Evolutionary conservation across 1,139 yeast species (phyloP).

Genomic region (Debaryomyces nepalensis): DNA sequence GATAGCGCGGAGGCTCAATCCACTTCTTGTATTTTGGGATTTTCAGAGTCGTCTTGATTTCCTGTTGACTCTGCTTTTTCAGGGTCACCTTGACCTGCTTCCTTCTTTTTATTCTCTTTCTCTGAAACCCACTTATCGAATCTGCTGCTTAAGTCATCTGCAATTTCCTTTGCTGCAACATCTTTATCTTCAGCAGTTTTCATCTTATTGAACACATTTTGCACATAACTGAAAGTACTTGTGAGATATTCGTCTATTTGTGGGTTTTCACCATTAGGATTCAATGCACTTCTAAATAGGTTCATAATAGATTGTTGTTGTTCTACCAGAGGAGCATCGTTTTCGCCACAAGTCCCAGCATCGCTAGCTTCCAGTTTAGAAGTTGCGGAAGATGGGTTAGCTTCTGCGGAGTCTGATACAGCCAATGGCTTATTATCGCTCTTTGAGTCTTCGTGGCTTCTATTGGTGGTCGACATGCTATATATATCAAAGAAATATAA

Average conservation of each 20-base stretch:
- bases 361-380: not conserved
- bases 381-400: too few relatives aligned
- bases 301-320: conserved; percentile 24
- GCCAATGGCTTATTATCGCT: not conserved
- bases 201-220: conserved; percentile 35
- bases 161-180: conserved; percentile 42
- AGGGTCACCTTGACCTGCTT: too few relatives aligned
- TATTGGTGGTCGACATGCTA: not conserved
- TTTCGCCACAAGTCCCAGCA: conserved; percentile 17
- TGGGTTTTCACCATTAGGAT: conserved; percentile 37
- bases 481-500: not conserved
- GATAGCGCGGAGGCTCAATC: too few relatives aligned
- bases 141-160: conserved; percentile 38
- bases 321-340: conserved; percentile 20
- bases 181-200: conserved; percentile 36
- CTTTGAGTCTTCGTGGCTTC: not conserved
- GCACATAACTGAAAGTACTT: conserved; percentile 35
- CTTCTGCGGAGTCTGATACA: not conserved
- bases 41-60: conserved; percentile 7
- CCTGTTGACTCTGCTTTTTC: conserved; percentile 13
- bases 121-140: conserved; percentile 36
- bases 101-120: conserved; percentile 22
- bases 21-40: conserved; percentile 4
- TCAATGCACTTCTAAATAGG: conserved; percentile 26
- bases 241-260: conserved; percentile 35